Evolutionary conservation across 2,329 filamentous ascomycete species (phyloP).

Genomic region (Didymella pinodella): DNA sequence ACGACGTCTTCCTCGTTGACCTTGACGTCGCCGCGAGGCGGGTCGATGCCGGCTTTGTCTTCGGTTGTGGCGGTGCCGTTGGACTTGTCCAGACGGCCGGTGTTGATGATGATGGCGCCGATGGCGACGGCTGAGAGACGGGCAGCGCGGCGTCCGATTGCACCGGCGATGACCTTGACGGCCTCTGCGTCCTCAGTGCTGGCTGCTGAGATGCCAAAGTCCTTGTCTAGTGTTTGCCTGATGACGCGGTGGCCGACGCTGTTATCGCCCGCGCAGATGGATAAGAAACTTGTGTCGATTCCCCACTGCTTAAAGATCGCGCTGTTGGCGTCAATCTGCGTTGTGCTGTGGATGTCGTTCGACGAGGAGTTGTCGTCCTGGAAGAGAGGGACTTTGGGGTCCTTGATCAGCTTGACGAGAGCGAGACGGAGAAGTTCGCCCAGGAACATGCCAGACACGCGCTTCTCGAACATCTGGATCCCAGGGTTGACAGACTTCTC

Average conservation of each 20-base stretch:
- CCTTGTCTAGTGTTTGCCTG: slow-evolving; percentile 78
- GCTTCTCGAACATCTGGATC: slow-evolving; percentile 98
- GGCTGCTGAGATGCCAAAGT: slow-evolving; percentile 77
- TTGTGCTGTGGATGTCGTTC: slow-evolving; percentile 74
- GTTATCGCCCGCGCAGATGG: slow-evolving; percentile 82
- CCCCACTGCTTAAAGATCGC: slow-evolving; percentile 81
- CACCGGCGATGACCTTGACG: slow-evolving; percentile 81
- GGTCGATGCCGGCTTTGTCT: slow-evolving; percentile 45
- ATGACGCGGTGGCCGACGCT: slow-evolving; percentile 75
- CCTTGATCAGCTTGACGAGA: slow-evolving; percentile 74
- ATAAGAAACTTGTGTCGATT: slow-evolving; percentile 89
- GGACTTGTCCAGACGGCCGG: slow-evolving; percentile 68
- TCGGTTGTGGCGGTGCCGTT: slow-evolving; percentile 49
- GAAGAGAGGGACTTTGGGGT: slow-evolving; percentile 75
- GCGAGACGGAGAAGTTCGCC: slow-evolving; percentile 89
- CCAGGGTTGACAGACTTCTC: slow-evolving; percentile 85
- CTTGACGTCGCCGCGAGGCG: slow-evolving; percentile 43
- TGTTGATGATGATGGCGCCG: slow-evolving; percentile 81
- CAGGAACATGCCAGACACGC: slow-evolving; percentile 96
- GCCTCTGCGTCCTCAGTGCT: slow-evolving; percentile 86
- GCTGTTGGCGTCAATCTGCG: slow-evolving; percentile 64
- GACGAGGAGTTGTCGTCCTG: slow-evolving; percentile 74
- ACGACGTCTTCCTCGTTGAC: slow-evolving; percentile 71
- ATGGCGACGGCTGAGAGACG: slow-evolving; percentile 88
- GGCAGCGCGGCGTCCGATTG: slow-evolving; percentile 87